These are phyloP conservation scores for Protea cynaroides DNA, from an alignment of 164 flowering plant species.

Conservation along the genomic window DNA sequence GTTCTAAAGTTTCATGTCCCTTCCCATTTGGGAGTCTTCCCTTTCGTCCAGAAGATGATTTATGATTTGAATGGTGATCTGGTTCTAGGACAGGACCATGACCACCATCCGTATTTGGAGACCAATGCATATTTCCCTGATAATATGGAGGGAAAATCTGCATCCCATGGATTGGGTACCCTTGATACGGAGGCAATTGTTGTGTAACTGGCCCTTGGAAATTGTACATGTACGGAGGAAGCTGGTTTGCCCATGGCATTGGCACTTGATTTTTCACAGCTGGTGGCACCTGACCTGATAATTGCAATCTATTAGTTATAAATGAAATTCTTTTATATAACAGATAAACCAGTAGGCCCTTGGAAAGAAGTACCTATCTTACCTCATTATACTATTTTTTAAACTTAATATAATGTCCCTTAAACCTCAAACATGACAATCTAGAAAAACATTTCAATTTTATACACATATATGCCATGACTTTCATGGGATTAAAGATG, in stretches of 20 bases:
- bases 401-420: neutral
- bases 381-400: neutral
- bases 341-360: slow-evolving; percentile 6
- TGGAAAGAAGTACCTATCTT: neutral
- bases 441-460: neutral
- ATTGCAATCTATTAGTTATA: slow-evolving; percentile 33
- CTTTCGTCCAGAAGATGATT: slow-evolving; percentile 36
- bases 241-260: slow-evolving; percentile 60
- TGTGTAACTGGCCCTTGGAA: slow-evolving; percentile 42
- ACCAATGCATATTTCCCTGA: slow-evolving; percentile 61
- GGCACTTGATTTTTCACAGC: slow-evolving; percentile 45
- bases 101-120: slow-evolving; percentile 40
- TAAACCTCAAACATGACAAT: neutral
- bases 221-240: slow-evolving; percentile 63
- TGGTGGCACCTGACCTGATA: slow-evolving; percentile 30
- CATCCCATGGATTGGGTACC: slow-evolving; percentile 57
- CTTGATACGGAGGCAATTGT: slow-evolving; percentile 57
- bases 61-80: slow-evolving; percentile 26
- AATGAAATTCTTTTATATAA: slow-evolving; percentile 3
- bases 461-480: neutral
- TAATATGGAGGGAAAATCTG: slow-evolving; percentile 50
- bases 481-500: neutral
- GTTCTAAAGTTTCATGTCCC: slow-evolving; percentile 31
- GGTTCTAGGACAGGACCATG: slow-evolving; percentile 24
- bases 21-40: slow-evolving; percentile 32